Base-by-base conservation (phyloP, 768 basidiomycete species). In the Kockovaella imperatae region DNA sequence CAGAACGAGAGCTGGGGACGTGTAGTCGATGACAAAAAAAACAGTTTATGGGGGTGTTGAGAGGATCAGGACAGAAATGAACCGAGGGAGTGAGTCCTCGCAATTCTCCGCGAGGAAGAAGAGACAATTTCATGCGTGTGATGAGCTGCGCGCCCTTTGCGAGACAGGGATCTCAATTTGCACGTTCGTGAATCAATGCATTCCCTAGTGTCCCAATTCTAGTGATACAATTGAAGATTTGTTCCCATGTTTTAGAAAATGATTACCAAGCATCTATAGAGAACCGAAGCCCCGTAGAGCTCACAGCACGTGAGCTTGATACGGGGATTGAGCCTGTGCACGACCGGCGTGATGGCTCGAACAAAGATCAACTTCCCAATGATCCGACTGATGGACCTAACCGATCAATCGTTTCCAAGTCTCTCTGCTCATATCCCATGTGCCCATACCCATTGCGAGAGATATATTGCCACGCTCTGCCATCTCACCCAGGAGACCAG, bases 331-430 rank as follows among this genome's bases (percentile, higher is more conserved):
- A 8, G 18, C 21, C 36, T 11, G 14, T 20, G 14, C 14, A 38
- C 36, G 14, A 38, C 21, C 36, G 8, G 10, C 11, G 11, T 38
- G 10, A 14, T 20, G 14, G 14, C 21, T 38, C 36, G 17, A 10
- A 17, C 10, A 17, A 32, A 32, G 31, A 32, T 10, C 11, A 32
- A 32, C n/a, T n/a, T n/a, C n/a, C n/a, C n/a, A n/a, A n/a, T n/a
- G n/a, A n/a, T n/a, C n/a, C n/a, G n/a, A n/a, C n/a, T n/a, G n/a
- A n/a, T n/a, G 31, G 31, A 32, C 8, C 21, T 26, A 57, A 3
- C 67, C 67, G 3, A 65, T 21, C 3, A 68, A 18, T 30, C 55
- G 44, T 35, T 53, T 56, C 67, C 67, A 68, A 0, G 52, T 20
- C 14, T 59, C 61, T 32, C 52, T 42, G 14, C 57, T 61, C 5